Conservation (phyloP, 2,329 filamentous ascomycete species). For the Septoria petroselini region DNA sequence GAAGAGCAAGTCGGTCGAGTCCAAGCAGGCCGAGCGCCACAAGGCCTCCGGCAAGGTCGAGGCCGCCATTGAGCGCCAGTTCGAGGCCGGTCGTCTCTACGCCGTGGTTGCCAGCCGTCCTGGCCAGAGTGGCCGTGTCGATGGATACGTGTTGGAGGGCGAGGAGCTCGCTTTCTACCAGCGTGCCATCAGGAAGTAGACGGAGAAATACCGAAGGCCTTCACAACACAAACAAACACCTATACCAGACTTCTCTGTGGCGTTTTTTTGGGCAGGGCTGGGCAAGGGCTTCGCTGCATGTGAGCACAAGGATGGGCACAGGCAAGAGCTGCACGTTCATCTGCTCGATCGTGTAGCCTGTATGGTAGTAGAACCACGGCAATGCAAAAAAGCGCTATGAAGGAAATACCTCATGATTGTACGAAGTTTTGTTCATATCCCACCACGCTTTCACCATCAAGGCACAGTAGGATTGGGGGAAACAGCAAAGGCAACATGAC, state of each 20-base stretch:
- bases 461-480: not conserved
- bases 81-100: slow-evolving; percentile 97
- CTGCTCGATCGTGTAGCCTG: slow-evolving; percentile 15
- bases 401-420: slow-evolving; percentile 12
- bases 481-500: not conserved
- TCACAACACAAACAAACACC: not conserved
- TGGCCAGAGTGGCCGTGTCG: slow-evolving; percentile 92
- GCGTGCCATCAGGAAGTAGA: slow-evolving; percentile 98
- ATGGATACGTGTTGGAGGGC: slow-evolving; percentile 98
- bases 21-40: slow-evolving; percentile 90
- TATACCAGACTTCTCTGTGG: slow-evolving; percentile 23
- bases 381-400: slow-evolving; percentile 20
- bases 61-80: slow-evolving; percentile 89
- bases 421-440: slow-evolving; percentile 1
- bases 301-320: slow-evolving; percentile 20
- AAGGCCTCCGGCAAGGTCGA: slow-evolving; percentile 89
- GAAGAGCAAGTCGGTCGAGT: slow-evolving; percentile 94
- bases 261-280: slow-evolving; percentile 30
- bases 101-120: slow-evolving; percentile 90
- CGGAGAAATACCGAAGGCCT: slow-evolving; percentile 2
- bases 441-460: not conserved
- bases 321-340: slow-evolving; percentile 21
- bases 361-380: slow-evolving; percentile 17
- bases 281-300: slow-evolving; percentile 21
- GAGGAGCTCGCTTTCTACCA: slow-evolving; percentile 99